These are phyloP conservation scores for Phytophthora parvispora DNA, from an alignment of 352 stramenopile genomes.

Conservation along the genomic window DNA sequence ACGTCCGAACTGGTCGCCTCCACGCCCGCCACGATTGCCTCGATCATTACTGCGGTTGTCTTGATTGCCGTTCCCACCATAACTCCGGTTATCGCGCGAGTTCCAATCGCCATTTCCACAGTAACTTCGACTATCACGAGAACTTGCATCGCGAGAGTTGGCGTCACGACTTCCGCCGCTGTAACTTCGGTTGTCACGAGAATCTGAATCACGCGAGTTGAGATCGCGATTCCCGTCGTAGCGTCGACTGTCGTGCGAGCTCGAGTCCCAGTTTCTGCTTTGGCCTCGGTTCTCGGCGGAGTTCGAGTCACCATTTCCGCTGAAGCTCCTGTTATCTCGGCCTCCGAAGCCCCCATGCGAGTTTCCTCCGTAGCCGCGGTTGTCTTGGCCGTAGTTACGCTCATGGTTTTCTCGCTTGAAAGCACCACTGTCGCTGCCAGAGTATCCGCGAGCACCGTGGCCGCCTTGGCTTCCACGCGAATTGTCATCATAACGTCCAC, in stretches of 20 bases:
- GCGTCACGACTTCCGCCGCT: too few relatives aligned
- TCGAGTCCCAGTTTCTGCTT: neutral
- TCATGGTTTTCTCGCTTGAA: neutral
- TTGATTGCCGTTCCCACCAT: neutral
- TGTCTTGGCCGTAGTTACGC: neutral
- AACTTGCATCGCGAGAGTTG: too few relatives aligned
- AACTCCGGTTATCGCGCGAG: neutral
- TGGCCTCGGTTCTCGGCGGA: neutral
- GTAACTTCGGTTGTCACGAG: too few relatives aligned
- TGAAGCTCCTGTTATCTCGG: neutral
- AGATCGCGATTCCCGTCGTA: neutral
- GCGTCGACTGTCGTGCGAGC: neutral
- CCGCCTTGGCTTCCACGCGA: neutral
- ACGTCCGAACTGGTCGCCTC: constrained; percentile 3
- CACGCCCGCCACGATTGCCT: neutral
- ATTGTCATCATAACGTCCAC: constrained; percentile 4
- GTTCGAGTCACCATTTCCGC: neutral
- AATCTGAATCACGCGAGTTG: too few relatives aligned
- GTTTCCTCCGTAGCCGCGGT: neutral
- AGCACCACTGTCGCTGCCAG: neutral
- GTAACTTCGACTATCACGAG: neutral
- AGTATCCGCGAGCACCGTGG: neutral
- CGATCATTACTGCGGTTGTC: neutral
- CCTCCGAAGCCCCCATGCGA: neutral
- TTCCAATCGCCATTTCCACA: neutral